These are phyloP conservation scores for Ceratocystis cacaofunesta DNA, from an alignment of 2,329 filamentous ascomycete genomes.

Conservation along the genomic window DNA sequence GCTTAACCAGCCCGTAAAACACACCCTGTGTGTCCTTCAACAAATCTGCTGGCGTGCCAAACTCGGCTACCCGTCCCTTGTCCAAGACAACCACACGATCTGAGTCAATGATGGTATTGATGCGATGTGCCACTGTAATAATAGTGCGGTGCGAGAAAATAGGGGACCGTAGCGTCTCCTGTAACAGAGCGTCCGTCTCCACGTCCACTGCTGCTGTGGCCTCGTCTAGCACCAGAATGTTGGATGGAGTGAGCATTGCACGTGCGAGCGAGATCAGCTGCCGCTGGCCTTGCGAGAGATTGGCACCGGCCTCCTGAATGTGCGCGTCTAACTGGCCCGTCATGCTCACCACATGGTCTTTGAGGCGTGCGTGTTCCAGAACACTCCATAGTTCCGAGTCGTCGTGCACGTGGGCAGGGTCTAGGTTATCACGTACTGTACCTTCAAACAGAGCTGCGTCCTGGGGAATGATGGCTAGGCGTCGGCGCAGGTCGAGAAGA, in stretches of 20 bases:
- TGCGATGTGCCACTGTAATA: slow-evolving; percentile 94
- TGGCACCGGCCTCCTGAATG: slow-evolving; percentile 89
- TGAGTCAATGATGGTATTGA: slow-evolving; percentile 85
- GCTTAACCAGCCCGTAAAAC: slow-evolving; percentile 83
- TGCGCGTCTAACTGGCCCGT: slow-evolving; percentile 76
- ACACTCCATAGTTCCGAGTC: slow-evolving; percentile 97
- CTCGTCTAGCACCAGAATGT: slow-evolving; percentile 93
- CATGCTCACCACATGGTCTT: slow-evolving; percentile 79
- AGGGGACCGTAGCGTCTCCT: slow-evolving; percentile 46
- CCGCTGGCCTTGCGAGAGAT: slow-evolving; percentile 86
- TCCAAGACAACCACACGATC: slow-evolving; percentile 91
- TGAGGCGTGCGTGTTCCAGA: slow-evolving; percentile 82
- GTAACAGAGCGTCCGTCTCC: slow-evolving; percentile 52
- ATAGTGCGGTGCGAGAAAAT: slow-evolving; percentile 84
- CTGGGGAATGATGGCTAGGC: slow-evolving; percentile 92
- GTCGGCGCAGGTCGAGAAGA: slow-evolving; percentile 70
- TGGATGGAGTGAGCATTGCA: slow-evolving; percentile 85
- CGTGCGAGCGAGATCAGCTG: slow-evolving; percentile 89
- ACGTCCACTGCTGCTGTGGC: slow-evolving; percentile 68
- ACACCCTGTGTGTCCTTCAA: slow-evolving; percentile 58
- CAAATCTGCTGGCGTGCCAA: slow-evolving; percentile 70
- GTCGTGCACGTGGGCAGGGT: slow-evolving; percentile 87
- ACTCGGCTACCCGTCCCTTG: slow-evolving; percentile 78
- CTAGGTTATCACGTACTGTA: slow-evolving; percentile 83
- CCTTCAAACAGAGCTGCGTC: slow-evolving; percentile 94